Conservation (phyloP, 2,329 filamentous ascomycete genomes). For the Curvularia sp. region DNA sequence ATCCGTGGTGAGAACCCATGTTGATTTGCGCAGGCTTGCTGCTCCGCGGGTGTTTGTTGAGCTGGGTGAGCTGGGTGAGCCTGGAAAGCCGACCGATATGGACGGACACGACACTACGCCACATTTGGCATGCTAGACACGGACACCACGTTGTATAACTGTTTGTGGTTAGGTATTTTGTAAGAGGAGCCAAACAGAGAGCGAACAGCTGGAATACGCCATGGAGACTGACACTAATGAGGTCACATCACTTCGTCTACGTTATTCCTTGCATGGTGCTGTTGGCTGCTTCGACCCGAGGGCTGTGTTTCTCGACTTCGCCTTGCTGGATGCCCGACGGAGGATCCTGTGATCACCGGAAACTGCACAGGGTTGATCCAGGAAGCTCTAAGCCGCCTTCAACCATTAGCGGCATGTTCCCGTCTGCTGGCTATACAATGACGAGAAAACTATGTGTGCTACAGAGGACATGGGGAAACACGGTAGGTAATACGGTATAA, state of each 20-base stretch:
- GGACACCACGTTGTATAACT: background rate
- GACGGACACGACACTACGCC: background rate
- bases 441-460: background rate
- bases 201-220: background rate
- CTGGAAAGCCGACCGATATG: background rate
- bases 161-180: background rate
- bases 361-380: background rate
- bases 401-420: background rate
- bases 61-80: slow-evolving; percentile 1
- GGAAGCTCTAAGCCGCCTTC: background rate
- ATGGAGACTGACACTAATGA: background rate
- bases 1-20: background rate
- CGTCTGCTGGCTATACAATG: background rate
- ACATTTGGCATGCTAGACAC: background rate
- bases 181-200: background rate
- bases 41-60: slow-evolving; percentile 4
- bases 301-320: background rate
- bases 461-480: background rate
- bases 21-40: background rate
- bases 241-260: background rate
- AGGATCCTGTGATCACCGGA: background rate
- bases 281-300: background rate
- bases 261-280: background rate
- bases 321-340: background rate
- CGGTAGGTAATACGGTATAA: background rate